Percentiles rank a stretch among this genome's conserved stretches.
Evolutionary conservation across 164 flowering plant species (phyloP).

Genomic region (Euptelea pleiosperma): DNA sequence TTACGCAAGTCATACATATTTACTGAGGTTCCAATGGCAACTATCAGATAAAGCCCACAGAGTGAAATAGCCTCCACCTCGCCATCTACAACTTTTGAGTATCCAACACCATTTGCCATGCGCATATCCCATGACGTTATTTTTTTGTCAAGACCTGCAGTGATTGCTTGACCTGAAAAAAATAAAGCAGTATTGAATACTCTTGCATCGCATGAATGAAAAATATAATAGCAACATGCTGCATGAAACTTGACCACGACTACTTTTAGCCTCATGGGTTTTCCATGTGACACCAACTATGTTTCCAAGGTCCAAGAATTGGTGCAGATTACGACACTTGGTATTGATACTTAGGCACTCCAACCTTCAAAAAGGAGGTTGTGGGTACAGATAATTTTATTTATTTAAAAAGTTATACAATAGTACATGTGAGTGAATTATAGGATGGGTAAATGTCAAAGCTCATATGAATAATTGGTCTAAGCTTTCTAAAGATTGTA

Average conservation of each 20-base stretch:
- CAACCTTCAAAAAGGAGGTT: no score
- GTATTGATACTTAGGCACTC: no score
- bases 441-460: no score
- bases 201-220: no score
- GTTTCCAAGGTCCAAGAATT: no score
- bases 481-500: no score
- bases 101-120: conserved; percentile 17
- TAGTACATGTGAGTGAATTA: no score
- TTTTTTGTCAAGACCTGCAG: conserved; percentile 69
- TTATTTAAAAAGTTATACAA: no score
- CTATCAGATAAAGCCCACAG: conserved; percentile 42
- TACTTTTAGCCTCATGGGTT: no score
- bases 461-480: no score
- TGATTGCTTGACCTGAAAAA: conserved; percentile 51
- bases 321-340: no score
- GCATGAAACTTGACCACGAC: background rate
- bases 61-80: conserved; percentile 71
- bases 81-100: conserved; percentile 23
- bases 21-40: conserved; percentile 56
- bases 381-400: no score
- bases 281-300: background rate
- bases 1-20: conserved; percentile 67
- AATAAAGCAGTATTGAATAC: background rate
- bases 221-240: background rate
- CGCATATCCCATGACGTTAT: conserved; percentile 68